Evolutionary conservation across 2,329 filamentous ascomycete genomes (phyloP).

Genomic region (Aspergillus sclerotialis): DNA sequence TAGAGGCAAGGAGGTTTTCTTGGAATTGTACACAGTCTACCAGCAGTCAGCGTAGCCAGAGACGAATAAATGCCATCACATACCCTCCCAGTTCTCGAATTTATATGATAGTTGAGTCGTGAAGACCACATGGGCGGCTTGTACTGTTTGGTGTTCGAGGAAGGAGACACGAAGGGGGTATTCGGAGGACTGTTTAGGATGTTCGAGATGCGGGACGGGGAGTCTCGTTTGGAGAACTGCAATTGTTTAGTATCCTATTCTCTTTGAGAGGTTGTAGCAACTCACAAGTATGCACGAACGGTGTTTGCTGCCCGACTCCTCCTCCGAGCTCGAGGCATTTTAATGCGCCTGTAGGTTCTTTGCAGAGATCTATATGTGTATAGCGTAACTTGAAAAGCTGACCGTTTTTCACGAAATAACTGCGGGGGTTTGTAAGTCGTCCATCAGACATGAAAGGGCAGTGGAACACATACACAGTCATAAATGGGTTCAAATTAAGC

Average conservation of each 20-base stretch:
- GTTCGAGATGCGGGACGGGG: slow-evolving; percentile 37
- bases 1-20: slow-evolving; percentile 31
- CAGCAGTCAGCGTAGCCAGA: slow-evolving; percentile 4
- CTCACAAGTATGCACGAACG: slow-evolving; percentile 34
- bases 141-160: slow-evolving; percentile 37
- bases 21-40: slow-evolving; percentile 37
- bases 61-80: neutral
- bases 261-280: slow-evolving; percentile 2
- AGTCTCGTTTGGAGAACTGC: slow-evolving; percentile 30
- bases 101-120: slow-evolving; percentile 35
- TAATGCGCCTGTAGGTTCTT: slow-evolving; percentile 28
- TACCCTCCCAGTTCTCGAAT: slow-evolving; percentile 37
- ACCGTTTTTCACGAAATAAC: slow-evolving; percentile 32
- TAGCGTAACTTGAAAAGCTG: slow-evolving; percentile 36
- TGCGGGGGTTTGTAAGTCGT: slow-evolving; percentile 8
- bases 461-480: slow-evolving; percentile 28
- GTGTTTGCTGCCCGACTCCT: slow-evolving; percentile 26
- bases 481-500: slow-evolving; percentile 21
- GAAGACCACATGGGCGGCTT: slow-evolving; percentile 31
- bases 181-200: slow-evolving; percentile 29
- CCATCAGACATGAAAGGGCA: too few species aligned
- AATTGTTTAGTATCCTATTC: neutral
- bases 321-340: slow-evolving; percentile 33
- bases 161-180: slow-evolving; percentile 34
- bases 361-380: slow-evolving; percentile 32